A percentile compares a stretch with the other conserved stretches of the same genome.
These are phyloP conservation scores for Acacia confusa DNA, from an alignment of 306 rosid species.

Conservation along the genomic window DNA sequence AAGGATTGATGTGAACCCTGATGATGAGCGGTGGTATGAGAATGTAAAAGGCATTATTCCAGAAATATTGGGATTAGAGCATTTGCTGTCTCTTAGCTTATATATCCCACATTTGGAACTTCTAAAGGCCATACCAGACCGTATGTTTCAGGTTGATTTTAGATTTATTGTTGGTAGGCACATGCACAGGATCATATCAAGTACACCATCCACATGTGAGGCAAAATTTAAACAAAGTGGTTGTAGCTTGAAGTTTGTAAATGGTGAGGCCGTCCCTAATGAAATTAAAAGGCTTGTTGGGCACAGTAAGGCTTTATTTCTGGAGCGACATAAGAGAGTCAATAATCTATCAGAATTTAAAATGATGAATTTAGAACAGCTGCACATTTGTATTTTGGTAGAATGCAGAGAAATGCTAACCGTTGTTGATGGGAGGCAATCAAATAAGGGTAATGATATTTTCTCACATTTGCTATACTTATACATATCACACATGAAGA, in stretches of 20 bases:
- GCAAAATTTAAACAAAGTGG: background rate
- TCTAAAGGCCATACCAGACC: background rate
- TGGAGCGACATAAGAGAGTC: slow-evolving; percentile 6
- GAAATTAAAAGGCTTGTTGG: background rate
- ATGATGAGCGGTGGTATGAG: slow-evolving; percentile 29
- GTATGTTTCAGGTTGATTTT: background rate
- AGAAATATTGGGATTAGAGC: background rate
- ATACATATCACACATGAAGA: background rate
- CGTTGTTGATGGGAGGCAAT: background rate
- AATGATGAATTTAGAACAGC: background rate
- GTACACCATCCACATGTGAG: background rate
- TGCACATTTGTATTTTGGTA: background rate
- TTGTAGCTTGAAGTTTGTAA: background rate
- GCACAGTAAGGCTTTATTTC: background rate
- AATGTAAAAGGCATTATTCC: background rate
- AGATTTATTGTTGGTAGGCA: background rate
- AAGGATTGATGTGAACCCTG: slow-evolving; percentile 21
- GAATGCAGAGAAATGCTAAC: background rate
- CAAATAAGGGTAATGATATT: background rate
- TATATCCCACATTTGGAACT: background rate
- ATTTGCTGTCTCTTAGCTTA: background rate
- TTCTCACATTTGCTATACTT: background rate
- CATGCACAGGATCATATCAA: background rate
- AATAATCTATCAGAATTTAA: background rate
- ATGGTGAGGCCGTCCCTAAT: background rate